Percentiles rank a stretch among this genome's conserved stretches.
Evolutionary conservation across 2,329 filamentous ascomycete species (phyloP).

Genomic region (Aspergillus ochraceoroseus): DNA sequence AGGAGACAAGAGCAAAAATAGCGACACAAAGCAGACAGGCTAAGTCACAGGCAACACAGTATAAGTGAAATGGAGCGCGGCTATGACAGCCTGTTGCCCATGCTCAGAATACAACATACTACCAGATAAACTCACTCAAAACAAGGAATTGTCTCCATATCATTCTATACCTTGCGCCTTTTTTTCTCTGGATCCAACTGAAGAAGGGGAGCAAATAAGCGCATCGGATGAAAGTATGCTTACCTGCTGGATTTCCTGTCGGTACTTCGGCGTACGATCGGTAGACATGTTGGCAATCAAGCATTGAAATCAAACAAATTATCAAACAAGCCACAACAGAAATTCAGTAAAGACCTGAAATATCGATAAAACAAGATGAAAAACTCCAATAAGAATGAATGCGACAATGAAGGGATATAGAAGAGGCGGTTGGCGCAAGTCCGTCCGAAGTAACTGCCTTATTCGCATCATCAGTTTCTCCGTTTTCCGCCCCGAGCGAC

Average conservation of each 20-base stretch:
- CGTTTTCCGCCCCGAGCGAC: slow-evolving; percentile 14
- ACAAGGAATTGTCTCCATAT: too few relatives aligned
- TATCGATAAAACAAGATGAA: background rate
- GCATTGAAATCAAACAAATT: slow-evolving; percentile 1
- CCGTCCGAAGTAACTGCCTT: background rate
- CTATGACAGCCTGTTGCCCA: too few relatives aligned
- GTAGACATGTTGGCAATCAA: slow-evolving; percentile 53
- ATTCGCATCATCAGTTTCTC: slow-evolving; percentile 26
- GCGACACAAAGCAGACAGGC: too few relatives aligned
- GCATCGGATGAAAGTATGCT: slow-evolving; percentile 34
- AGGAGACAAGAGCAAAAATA: background rate
- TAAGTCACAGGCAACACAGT: too few relatives aligned
- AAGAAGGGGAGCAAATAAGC: background rate
- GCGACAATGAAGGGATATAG: slow-evolving; percentile 1
- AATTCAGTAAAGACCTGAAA: background rate
- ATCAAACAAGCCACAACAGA: background rate
- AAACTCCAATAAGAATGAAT: background rate
- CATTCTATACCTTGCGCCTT: too few relatives aligned
- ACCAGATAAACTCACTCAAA: background rate
- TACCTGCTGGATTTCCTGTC: slow-evolving; percentile 97
- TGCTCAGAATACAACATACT: too few relatives aligned
- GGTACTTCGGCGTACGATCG: slow-evolving; percentile 78
- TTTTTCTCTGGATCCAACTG: too few relatives aligned
- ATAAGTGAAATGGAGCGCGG: too few relatives aligned
- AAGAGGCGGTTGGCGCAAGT: slow-evolving; percentile 2